phyloP scores from a whole-genome alignment of 1,139 yeast genomes.

The Kodamaea fungicola region DNA sequence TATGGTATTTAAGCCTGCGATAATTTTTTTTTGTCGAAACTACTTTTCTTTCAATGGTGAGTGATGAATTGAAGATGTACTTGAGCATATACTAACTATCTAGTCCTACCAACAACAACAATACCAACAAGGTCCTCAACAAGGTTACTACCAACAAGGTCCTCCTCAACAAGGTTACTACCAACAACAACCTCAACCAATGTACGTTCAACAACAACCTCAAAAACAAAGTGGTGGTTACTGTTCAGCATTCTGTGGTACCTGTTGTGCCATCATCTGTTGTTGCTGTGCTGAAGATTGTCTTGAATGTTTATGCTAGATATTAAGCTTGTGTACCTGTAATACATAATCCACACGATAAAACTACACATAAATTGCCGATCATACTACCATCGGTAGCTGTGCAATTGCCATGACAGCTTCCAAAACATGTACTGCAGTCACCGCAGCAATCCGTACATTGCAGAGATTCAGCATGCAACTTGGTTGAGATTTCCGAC shows the following conservation, averaged over 20 bases:
- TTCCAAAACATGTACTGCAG: constrained; percentile 16
- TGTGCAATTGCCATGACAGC: constrained; percentile 16
- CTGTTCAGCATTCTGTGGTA: constrained; percentile 39
- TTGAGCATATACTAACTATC: constrained; percentile 2
- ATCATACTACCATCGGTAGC: constrained; percentile 10
- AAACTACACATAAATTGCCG: constrained; percentile 1
- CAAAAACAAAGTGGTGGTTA: constrained; percentile 30
- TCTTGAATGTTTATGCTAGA: constrained; percentile 16
- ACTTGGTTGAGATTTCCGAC: constrained; percentile 14
- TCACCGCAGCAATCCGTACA: constrained; percentile 15
- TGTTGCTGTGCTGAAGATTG: constrained; percentile 45
- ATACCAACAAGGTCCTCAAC: constrained; percentile 18
- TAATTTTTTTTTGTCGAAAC: no score
- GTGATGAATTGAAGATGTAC: background rate
- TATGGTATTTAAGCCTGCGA: no score
- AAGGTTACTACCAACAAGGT: constrained; percentile 32
- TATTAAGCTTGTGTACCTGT: background rate
- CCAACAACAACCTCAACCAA: constrained; percentile 38
- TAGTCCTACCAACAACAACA: constrained; percentile 10
- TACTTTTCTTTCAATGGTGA: background rate
- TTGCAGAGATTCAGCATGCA: constrained; percentile 12
- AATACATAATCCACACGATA: constrained; percentile 6
- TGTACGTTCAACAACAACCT: constrained; percentile 41
- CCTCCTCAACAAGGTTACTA: constrained; percentile 27
- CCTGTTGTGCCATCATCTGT: constrained; percentile 42